Base-by-base conservation (phyloP, 2,329 filamentous ascomycete genomes). In the Penicillium griseofulvum region DNA sequence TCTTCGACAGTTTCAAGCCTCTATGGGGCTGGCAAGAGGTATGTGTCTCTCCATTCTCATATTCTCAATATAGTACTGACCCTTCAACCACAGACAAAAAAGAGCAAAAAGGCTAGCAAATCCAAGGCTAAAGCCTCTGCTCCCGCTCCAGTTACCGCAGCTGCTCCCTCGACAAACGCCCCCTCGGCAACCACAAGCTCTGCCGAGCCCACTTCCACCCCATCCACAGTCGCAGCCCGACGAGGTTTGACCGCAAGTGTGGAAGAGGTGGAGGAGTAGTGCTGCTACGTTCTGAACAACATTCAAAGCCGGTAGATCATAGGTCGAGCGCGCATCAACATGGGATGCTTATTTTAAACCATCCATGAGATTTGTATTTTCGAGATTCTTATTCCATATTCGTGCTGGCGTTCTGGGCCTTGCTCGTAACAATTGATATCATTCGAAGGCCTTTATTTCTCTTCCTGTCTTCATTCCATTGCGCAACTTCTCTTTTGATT, bases 21-120 rank as follows among this genome's bases (percentile, higher is more conserved):
- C 77, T 96, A 6, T 99, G 94, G 93, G 94, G 91, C 57, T 99
- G 94, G 94, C 94, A 99, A 74, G 92, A 96, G 84, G 91, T 95
- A 71, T 74, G 83, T 75, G 54, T 41, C 28, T 29, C 9, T 14
- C 28, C 8, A 16, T 9, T 38, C 12, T 22, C 8, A 10, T 33
- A 45, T 29, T 12, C 28, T 16, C 6, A 6, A 5, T 31, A 22
- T 34, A 17, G 2, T 29, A 8, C 56, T 49, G 55, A 56, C 47
- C 37, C 39, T 24, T 60, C 37, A 41, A 54, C 29, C 19, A 52
- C 56, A 74, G 66, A 71, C 68, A 59, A 75, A 74, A 56, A 76
- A 74, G 64, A 67, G 68, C 62, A 76, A 75, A 66, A 76, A 74
- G 59, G 61, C 68, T 44, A 70, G 68, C 58, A 71, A 71, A 53